Percentiles rank a stretch among this genome's conserved stretches.
Evolutionary conservation across 495 filamentous ascomycete genomes (phyloP).

Genomic region (Pyronema domesticum): DNA sequence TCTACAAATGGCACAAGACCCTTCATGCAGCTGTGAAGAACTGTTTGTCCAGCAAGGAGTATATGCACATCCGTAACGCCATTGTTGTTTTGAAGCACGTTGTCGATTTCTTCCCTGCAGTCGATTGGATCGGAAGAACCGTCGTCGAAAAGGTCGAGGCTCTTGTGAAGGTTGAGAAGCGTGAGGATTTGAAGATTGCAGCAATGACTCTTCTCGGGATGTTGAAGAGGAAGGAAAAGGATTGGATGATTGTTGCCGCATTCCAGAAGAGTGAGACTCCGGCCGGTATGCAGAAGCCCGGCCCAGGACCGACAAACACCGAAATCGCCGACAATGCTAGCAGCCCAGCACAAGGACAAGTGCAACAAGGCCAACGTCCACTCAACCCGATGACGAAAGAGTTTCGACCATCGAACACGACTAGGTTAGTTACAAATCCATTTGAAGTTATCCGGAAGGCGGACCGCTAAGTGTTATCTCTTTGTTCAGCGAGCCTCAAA

Average conservation of each 20-base stretch:
- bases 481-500: not conserved
- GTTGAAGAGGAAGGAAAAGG: conserved; percentile 56
- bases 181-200: conserved; percentile 78
- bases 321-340: not conserved
- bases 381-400: conserved; percentile 1
- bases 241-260: conserved; percentile 51
- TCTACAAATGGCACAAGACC: conserved; percentile 78
- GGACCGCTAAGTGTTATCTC: conserved; percentile 4
- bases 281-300: conserved; percentile 25
- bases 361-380: not conserved
- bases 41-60: conserved; percentile 66
- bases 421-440: conserved; percentile 1
- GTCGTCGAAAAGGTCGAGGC: conserved; percentile 48
- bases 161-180: conserved; percentile 48
- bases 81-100: conserved; percentile 77
- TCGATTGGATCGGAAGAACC: conserved; percentile 69
- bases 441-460: conserved; percentile 6
- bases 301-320: conserved; percentile 8
- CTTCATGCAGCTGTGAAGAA: conserved; percentile 55
- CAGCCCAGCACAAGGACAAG: conserved; percentile 4
- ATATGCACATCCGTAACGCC: conserved; percentile 95
- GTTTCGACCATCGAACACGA: not conserved
- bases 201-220: conserved; percentile 72
- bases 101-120: conserved; percentile 60
- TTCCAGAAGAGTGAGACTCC: conserved; percentile 22